A percentile compares a stretch with the other conserved stretches of the same genome.
Evolutionary conservation across 768 basidiomycete genomes (phyloP).

Genomic region (Cystofilobasidium capitatum): DNA sequence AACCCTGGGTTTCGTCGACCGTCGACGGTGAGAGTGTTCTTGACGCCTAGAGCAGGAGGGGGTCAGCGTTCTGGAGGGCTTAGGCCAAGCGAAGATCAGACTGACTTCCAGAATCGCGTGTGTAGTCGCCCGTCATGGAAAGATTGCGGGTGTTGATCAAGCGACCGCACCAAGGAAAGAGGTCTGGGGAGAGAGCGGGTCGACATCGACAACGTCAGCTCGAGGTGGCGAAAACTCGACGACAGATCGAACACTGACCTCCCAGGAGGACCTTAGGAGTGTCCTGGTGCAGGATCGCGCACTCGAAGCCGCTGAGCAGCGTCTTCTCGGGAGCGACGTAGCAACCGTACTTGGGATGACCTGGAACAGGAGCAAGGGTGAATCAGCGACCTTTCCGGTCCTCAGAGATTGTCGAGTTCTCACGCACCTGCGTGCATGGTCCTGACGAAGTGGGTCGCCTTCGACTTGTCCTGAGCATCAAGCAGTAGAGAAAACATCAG

Average conservation of each 20-base stretch:
- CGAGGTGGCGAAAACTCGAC: neutral
- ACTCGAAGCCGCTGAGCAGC: conserved; percentile 61
- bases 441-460: conserved; percentile 21
- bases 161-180: conserved; percentile 88
- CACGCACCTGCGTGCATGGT: conserved; percentile 21
- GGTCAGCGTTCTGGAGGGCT: too few species aligned
- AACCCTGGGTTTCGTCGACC: conserved; percentile 25
- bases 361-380: conserved; percentile 34
- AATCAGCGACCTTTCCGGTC: neutral
- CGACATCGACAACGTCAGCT: neutral
- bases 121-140: conserved; percentile 69
- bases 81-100: neutral
- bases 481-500: neutral
- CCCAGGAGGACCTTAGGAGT: neutral
- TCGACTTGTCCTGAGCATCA: conserved; percentile 1
- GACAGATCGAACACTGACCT: neutral
- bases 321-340: conserved; percentile 83
- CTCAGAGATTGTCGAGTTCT: neutral
- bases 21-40: conserved; percentile 26
- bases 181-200: conserved; percentile 45
- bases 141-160: conserved; percentile 65
- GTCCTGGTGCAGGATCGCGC: conserved; percentile 16
- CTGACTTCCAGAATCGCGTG: conserved; percentile 57
- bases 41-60: conserved; percentile 16
- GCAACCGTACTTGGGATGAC: conserved; percentile 91